Evolutionary conservation across 2,329 filamentous ascomycete species (phyloP), one percentile per base, ranked within the genome.

Genomic region (Colletotrichum endophyticum): DNA sequence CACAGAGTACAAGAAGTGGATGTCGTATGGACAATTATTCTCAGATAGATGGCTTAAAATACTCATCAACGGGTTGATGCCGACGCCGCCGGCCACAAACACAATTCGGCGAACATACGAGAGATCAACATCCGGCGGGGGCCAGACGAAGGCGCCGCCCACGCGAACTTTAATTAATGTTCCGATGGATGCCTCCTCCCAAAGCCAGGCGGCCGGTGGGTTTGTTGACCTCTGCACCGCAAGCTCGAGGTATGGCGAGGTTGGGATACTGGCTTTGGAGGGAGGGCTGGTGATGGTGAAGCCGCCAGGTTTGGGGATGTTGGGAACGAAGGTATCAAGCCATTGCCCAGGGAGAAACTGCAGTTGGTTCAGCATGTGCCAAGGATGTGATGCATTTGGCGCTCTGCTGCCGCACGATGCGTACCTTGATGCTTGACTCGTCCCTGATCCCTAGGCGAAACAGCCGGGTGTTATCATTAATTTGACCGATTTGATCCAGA

Each of bases 241-340:
- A 8, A 98, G 90, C 83, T 98, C 95, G 63, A 98, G 85, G 83
- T 93, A 95, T 0, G 85, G 84, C 12, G 67, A 32, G 8, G 68
- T 36, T 8, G 69, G 69, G 11, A 72, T 76, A 27, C 84, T 77
- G 5, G 91, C 89, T 71, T 88, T 86, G 57, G 89, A 89, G 0
- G 95, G 95, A 0, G 94, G 87, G 2, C 95, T 97, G 8, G 95
- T 96, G 78, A 98, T 94, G 57, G 95, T 98, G 87, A 98, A 98
- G 74, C 96, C 96, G 39, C 96, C 96, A 5, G 95, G 93, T 82
- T 94, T 92, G 59, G 89, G 81, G 61, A 95, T 86, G 49, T 87
- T 88, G 2, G 96, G 95, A 70, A 95, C 90, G 83, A 94, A 93
- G 8, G 95, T 93, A 83, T 98, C 96, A 72, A 98, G 89, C 95